A percentile compares a stretch with the other conserved stretches of the same genome.
Evolutionary conservation across 2,329 filamentous ascomycete genomes (phyloP).

Genomic region (Sporothrix inflata): DNA sequence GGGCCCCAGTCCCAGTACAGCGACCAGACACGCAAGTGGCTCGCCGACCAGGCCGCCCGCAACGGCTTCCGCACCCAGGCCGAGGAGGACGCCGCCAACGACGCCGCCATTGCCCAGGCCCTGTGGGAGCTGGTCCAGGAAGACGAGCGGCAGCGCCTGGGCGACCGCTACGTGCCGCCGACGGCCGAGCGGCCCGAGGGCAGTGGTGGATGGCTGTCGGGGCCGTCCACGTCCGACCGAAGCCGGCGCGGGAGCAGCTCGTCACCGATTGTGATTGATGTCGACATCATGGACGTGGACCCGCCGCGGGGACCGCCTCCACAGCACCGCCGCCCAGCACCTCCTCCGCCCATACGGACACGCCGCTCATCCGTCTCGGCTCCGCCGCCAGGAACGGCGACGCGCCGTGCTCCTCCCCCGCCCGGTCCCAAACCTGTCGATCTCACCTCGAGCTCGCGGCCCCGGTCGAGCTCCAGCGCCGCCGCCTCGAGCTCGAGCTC

Average conservation of each 20-base stretch:
- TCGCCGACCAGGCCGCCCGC: constrained; percentile 46
- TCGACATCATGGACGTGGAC: constrained; percentile 27
- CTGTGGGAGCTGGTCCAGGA: constrained; percentile 86
- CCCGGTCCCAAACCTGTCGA: background rate
- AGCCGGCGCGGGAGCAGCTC: background rate
- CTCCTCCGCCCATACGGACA: background rate
- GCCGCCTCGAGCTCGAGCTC: background rate
- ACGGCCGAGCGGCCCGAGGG: constrained; percentile 57
- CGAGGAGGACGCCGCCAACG: constrained; percentile 87
- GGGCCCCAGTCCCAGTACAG: constrained; percentile 27
- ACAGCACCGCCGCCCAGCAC: background rate
- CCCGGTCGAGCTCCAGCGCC: background rate
- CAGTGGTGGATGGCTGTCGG: constrained; percentile 42
- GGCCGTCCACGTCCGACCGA: background rate
- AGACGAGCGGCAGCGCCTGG: constrained; percentile 64
- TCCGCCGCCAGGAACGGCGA: background rate
- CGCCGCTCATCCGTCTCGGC: background rate
- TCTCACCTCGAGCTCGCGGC: background rate
- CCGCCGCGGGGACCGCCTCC: constrained; percentile 10
- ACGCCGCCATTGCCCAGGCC: constrained; percentile 81
- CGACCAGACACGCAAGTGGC: constrained; percentile 30
- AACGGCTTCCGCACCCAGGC: constrained; percentile 82
- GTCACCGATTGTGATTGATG: constrained; percentile 18
- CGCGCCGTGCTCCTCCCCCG: constrained; percentile 7
- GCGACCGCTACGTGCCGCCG: constrained; percentile 55